Evolutionary conservation across 2,329 filamentous ascomycete species (phyloP), one percentile per base, ranked within the genome.

Genomic region (Immersiporthe knoxdaviesiana): DNA sequence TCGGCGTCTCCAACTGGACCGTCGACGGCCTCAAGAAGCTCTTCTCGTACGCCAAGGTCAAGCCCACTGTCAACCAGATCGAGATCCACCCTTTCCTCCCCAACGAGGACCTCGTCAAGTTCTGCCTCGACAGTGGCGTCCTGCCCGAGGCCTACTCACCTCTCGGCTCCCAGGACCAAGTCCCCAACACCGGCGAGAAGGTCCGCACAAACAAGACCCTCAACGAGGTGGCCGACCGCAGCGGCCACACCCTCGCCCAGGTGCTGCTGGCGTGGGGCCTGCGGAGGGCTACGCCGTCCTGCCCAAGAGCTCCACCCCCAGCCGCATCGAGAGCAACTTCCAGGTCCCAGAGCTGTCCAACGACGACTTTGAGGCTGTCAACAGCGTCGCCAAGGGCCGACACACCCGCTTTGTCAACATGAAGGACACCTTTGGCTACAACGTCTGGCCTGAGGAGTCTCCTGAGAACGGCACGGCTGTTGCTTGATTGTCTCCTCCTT

Each of bases 361-460:
- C 62, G 83, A 79, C 47, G 85, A 91, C 75, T 91, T 89, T 74
- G 82, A 85, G 73, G 88, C 87, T 8, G 84, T 91, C 66, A 85
- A 91, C 79, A 78, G 83, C 71, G 90, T 92, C 10, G 89, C 90
- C 0, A 84, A 87, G 77, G 88, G 88, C 47, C 84, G 90, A 65
- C 88, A 91, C 78, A 87, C 85, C 35, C 87, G 91, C 50, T 93
- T 93, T 75, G 91, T 93, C 70, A 92, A 93, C 81, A 93, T 93
- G 91, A 93, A 92, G 84, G 90, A 92, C 73, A 92, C 89, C 1
- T 93, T 93, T 78, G 91, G 91, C 8, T 92, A 91, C 77, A 84
- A 93, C 74, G 86, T 92, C 63, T 90, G 88, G 88, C 84, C 88
- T 0, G 86, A 89, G 75, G 87, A 90, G 81, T 69, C 69, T n/a